phyloP scores from a whole-genome alignment of 1,284 basidiomycete species.

The Chondrostereum purpureum region DNA sequence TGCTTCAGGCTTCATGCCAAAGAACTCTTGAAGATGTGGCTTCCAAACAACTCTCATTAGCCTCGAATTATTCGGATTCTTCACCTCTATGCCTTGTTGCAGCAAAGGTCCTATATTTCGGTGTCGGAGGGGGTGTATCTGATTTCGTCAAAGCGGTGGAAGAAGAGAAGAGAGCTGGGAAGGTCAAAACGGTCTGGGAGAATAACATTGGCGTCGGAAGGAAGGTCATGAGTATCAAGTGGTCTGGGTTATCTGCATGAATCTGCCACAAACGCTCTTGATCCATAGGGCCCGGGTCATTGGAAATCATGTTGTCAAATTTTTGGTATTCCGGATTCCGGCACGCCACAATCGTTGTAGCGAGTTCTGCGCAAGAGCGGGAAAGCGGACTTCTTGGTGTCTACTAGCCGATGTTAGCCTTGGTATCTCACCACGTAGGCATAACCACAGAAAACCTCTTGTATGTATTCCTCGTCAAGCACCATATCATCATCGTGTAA shows the following conservation, averaged over 20 bases:
- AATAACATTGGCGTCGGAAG: constrained; percentile 59
- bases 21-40: background rate
- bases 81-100: constrained; percentile 75
- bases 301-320: too few relatives aligned
- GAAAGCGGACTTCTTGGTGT: too few relatives aligned
- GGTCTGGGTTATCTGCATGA: background rate
- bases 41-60: background rate
- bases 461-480: too few relatives aligned
- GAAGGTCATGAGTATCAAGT: constrained; percentile 40
- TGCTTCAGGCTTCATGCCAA: constrained; percentile 36
- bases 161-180: constrained; percentile 14
- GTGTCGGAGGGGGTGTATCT: constrained; percentile 85
- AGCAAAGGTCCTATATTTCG: constrained; percentile 92
- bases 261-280: background rate
- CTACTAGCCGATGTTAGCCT: too few relatives aligned
- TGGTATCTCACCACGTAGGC: too few relatives aligned
- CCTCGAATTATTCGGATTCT: too few relatives aligned
- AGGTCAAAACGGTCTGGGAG: constrained; percentile 48
- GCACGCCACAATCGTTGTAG: too few relatives aligned
- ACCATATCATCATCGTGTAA: too few relatives aligned
- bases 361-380: too few relatives aligned
- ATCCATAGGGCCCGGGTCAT: too few relatives aligned
- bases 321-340: too few relatives aligned
- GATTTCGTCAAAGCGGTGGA: constrained; percentile 64
- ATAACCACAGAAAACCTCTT: too few relatives aligned